Conservation (phyloP, 2,329 filamentous ascomycete genomes). For the Neopestalotiopsis clavispora region DNA sequence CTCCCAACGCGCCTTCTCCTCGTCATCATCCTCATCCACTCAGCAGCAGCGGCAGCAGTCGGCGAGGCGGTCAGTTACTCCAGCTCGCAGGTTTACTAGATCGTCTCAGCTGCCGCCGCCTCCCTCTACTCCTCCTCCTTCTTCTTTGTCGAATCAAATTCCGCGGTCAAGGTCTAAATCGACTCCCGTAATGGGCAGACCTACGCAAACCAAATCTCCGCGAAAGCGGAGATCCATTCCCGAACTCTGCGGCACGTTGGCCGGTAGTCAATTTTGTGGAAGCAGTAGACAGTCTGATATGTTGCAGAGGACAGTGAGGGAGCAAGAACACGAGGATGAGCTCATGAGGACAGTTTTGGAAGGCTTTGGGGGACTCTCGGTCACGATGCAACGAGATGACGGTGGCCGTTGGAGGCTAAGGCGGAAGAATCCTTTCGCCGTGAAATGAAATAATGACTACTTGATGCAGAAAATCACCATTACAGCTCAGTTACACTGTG, state of each 20-base stretch:
- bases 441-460: slow-evolving; percentile 15
- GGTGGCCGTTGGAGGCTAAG: slow-evolving; percentile 13
- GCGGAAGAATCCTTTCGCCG: slow-evolving; percentile 10
- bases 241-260: slow-evolving; percentile 4
- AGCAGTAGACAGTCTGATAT: not conserved
- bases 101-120: not conserved
- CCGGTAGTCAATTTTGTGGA: not conserved
- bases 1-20: slow-evolving; percentile 26
- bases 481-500: not conserved
- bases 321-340: slow-evolving; percentile 15
- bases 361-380: slow-evolving; percentile 12
- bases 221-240: slow-evolving; percentile 8
- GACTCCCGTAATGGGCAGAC: not conserved
- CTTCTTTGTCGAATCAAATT: slow-evolving; percentile 16
- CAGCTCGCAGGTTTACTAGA: not conserved
- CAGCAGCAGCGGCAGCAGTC: slow-evolving; percentile 6
- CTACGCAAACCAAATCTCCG: not conserved
- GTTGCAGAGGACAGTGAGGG: not conserved
- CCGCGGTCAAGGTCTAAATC: not conserved
- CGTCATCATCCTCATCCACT: slow-evolving; percentile 1
- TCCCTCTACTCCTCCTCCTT: not conserved
- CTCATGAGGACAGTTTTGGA: slow-evolving; percentile 12
- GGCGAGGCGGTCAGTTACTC: slow-evolving; percentile 17
- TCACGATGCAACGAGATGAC: slow-evolving; percentile 16
- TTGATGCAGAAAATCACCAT: not conserved